Evolutionary conservation across 257 asterid genomes (phyloP).

Genomic region (Penstemon eatonii): DNA sequence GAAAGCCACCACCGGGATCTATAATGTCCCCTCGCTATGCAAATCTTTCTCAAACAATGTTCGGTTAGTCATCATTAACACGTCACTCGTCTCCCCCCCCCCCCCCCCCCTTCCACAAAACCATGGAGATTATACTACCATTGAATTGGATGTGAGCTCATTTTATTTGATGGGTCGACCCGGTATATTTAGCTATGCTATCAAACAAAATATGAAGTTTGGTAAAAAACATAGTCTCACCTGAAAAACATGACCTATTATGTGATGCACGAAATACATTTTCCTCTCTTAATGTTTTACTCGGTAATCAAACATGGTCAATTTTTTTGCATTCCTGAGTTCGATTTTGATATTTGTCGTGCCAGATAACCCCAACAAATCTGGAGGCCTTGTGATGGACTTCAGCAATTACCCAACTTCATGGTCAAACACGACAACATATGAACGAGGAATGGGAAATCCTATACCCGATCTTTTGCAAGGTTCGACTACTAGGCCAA

Average conservation of each 20-base stretch:
- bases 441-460: slow-evolving; percentile 40
- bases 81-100: too few relatives aligned
- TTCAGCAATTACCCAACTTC: slow-evolving; percentile 49
- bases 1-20: slow-evolving; percentile 75
- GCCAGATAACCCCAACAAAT: slow-evolving; percentile 57
- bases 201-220: too few relatives aligned
- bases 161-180: too few relatives aligned
- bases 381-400: slow-evolving; percentile 73
- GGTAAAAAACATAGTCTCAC: too few relatives aligned
- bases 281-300: too few relatives aligned
- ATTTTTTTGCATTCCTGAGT: background rate
- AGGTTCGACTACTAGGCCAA: slow-evolving; percentile 40
- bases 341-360: slow-evolving; percentile 26
- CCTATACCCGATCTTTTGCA: slow-evolving; percentile 50
- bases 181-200: too few relatives aligned
- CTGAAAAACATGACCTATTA: too few relatives aligned
- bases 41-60: slow-evolving; percentile 46
- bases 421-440: slow-evolving; percentile 40
- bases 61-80: slow-evolving; percentile 47
- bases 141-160: too few relatives aligned
- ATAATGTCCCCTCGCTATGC: slow-evolving; percentile 61
- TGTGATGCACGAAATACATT: too few relatives aligned
- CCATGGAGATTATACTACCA: too few relatives aligned
- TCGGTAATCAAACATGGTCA: background rate
- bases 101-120: too few relatives aligned